Percentiles rank a stretch among this genome's conserved stretches.
These are phyloP conservation scores for Aspergillus sparsus DNA, from an alignment of 495 filamentous ascomycete genomes.

Conservation along the genomic window DNA sequence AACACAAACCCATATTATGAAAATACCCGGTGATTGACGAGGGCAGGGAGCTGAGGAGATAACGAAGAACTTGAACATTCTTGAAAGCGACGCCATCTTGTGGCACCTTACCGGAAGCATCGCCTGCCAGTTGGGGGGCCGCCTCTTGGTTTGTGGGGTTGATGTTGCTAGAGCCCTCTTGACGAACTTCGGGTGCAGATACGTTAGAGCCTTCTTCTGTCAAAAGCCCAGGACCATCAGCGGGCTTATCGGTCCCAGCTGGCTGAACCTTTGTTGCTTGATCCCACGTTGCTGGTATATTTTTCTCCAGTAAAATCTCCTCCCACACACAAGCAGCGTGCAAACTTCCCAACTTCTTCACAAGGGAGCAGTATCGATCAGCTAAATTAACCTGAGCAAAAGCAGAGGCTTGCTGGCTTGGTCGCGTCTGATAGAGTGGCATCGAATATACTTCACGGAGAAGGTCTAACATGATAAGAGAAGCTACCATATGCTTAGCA, in stretches of 20 bases:
- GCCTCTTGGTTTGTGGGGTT: conserved; percentile 26
- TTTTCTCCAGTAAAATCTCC: conserved; percentile 70
- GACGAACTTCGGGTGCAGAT: conserved; percentile 22
- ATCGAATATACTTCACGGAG: conserved; percentile 71
- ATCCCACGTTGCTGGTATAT: conserved; percentile 66
- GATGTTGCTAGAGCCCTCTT: conserved; percentile 24
- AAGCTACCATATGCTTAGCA: conserved; percentile 72
- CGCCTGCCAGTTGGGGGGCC: conserved; percentile 39
- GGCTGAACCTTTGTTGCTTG: conserved; percentile 58
- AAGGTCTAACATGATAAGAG: conserved; percentile 71
- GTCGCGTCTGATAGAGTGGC: conserved; percentile 61
- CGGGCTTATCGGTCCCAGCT: conserved; percentile 48
- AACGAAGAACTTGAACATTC: conserved; percentile 75
- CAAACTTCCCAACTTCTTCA: conserved; percentile 71
- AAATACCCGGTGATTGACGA: conserved; percentile 73
- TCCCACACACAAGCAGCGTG: conserved; percentile 80
- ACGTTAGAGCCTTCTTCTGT: conserved; percentile 19
- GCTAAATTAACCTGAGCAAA: conserved; percentile 76
- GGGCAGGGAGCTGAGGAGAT: conserved; percentile 73
- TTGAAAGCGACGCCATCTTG: conserved; percentile 62
- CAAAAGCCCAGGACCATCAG: conserved; percentile 36
- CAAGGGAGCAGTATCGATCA: conserved; percentile 71
- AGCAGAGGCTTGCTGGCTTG: conserved; percentile 51
- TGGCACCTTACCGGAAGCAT: conserved; percentile 40
- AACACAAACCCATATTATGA: conserved; percentile 74